These are phyloP conservation scores for Boehmeria nivea DNA, from an alignment of 306 rosid genomes.

Conservation along the genomic window DNA sequence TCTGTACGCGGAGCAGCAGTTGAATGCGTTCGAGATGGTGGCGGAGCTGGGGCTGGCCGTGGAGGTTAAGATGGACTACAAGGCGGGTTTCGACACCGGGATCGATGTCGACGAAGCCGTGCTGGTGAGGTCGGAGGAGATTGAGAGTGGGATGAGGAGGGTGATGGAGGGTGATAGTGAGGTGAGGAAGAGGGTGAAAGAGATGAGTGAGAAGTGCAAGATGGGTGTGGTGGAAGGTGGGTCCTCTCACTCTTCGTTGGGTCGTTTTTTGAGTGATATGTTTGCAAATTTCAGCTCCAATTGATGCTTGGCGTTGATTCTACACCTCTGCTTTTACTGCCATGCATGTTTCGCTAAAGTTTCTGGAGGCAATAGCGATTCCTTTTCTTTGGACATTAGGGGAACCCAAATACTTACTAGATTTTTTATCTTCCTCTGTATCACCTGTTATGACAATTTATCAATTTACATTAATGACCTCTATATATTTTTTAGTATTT, in stretches of 20 bases:
- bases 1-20: slow-evolving; percentile 55
- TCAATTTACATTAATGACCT: too few species aligned
- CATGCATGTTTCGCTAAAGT: too few species aligned
- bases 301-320: too few species aligned
- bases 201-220: slow-evolving; percentile 31
- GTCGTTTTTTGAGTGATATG: too few species aligned
- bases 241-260: slow-evolving; percentile 20
- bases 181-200: slow-evolving; percentile 38
- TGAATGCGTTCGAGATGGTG: slow-evolving; percentile 59
- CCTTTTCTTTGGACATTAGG: too few species aligned
- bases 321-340: too few species aligned
- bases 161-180: slow-evolving; percentile 30
- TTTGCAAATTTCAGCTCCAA: slow-evolving; percentile 8
- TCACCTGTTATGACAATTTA: too few species aligned
- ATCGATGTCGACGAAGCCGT: background rate
- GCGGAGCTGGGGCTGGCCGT: slow-evolving; percentile 39
- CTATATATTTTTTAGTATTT: too few species aligned
- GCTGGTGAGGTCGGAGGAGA: slow-evolving; percentile 39
- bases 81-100: too few species aligned
- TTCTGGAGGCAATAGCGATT: too few species aligned
- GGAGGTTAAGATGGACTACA: slow-evolving; percentile 44
- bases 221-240: slow-evolving; percentile 32
- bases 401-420: too few species aligned
- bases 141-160: slow-evolving; percentile 29
- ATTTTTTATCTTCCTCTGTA: too few species aligned